phyloP scores from a whole-genome alignment of 306 rosid species.

The Quercus cerris region DNA sequence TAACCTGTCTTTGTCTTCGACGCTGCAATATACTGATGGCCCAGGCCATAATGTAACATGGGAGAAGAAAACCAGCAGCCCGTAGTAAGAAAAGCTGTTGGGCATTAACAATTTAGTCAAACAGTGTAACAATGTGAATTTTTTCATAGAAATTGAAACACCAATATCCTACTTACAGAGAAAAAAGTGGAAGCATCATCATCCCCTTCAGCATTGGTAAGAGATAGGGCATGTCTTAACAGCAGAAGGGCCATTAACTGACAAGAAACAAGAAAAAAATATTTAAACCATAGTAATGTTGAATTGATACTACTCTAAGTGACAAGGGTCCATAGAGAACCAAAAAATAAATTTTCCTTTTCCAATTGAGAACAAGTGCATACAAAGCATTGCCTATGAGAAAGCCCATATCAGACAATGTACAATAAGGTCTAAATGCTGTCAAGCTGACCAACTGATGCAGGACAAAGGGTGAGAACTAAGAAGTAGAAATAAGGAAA shows the following conservation, averaged over 20 bases:
- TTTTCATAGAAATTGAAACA: not conserved
- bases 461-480: not conserved
- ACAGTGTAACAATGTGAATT: not conserved
- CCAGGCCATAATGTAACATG: conserved; percentile 60
- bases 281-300: not conserved
- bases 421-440: not conserved
- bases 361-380: not conserved
- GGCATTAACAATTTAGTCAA: conserved; percentile 15
- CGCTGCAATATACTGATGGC: conserved; percentile 56
- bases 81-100: conserved; percentile 57
- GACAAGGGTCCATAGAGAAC: not conserved
- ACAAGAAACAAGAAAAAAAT: conserved; percentile 6
- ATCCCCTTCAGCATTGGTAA: conserved; percentile 42
- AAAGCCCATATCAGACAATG: not conserved
- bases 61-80: conserved; percentile 59
- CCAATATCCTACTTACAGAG: conserved; percentile 41
- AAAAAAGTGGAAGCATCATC: conserved; percentile 48
- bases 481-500: not conserved
- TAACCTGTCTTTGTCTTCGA: conserved; percentile 62
- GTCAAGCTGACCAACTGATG: not conserved
- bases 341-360: not conserved
- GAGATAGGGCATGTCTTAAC: conserved; percentile 46
- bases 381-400: not conserved
- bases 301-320: too few species aligned
- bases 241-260: conserved; percentile 65